Evolutionary conservation across 768 basidiomycete species (phyloP).

Genomic region (Suillus luteus): DNA sequence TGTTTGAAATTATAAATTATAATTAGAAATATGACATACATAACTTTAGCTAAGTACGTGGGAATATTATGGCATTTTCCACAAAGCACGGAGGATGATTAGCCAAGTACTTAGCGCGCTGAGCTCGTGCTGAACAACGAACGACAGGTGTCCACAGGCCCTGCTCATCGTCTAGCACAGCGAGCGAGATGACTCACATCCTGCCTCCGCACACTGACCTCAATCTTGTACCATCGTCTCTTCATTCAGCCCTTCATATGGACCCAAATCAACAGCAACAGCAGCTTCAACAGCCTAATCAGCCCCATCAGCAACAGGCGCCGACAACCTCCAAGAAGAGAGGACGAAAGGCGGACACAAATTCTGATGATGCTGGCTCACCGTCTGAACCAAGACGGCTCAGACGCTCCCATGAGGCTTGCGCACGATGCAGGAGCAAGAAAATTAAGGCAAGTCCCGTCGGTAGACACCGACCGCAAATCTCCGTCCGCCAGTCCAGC

Average conservation of each 20-base stretch:
- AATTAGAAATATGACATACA: constrained; percentile 8
- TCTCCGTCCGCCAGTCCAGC: constrained; percentile 57
- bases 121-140: constrained; percentile 24
- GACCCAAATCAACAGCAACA: constrained; percentile 59
- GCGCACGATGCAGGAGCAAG: constrained; percentile 92
- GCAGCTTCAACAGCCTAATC: constrained; percentile 42
- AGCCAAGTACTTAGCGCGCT: constrained; percentile 19
- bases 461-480: constrained; percentile 78
- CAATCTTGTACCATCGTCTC: constrained; percentile 46
- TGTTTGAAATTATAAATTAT: constrained; percentile 9
- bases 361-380: constrained; percentile 53
- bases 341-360: constrained; percentile 59
- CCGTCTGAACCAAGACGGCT: constrained; percentile 77
- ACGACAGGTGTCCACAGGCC: constrained; percentile 12
- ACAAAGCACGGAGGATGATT: constrained; percentile 28
- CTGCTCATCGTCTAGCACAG: constrained; percentile 15
- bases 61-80: constrained; percentile 22
- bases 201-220: constrained; percentile 49
- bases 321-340: constrained; percentile 48
- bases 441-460: constrained; percentile 89
- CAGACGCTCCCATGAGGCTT: constrained; percentile 88
- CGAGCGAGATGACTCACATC: constrained; percentile 45
- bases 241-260: constrained; percentile 70
- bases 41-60: constrained; percentile 11
- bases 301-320: constrained; percentile 39